Evolutionary conservation across 2,329 filamentous ascomycete genomes (phyloP), one percentile per base, ranked within the genome.

Genomic region (Fusarium zealandicum): DNA sequence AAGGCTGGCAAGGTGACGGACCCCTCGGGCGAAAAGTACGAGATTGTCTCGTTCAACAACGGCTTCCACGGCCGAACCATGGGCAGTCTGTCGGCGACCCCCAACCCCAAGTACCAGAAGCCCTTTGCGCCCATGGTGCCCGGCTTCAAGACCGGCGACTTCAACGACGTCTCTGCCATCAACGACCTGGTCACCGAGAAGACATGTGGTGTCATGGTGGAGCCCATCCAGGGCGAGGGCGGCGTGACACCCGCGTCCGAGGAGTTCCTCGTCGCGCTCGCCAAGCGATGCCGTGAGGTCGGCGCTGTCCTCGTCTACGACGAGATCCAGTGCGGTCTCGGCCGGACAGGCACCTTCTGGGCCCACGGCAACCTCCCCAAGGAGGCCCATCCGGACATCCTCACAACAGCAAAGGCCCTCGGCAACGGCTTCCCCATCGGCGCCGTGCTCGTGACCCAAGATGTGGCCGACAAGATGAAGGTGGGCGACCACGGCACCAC

Each of bases 61-160:
- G 93, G 91, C 32, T 99, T 99, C 82, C 95, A 99, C 75, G 95
- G 95, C 66, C 89, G 95, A 54, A 98, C 95, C 13, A 96, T 98
- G 91, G 95, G 95, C 44, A 87, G 89, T 52, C 78, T 99, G 37
- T 96, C 91, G n/a, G 95, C 95, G 10, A 99, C 95, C 5, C 95
- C 93, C 40, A 99, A 98, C 77, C 91, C 92, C 14, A 99, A 99
- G 75, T 99, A 99, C 76, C 95, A 99, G 77, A 85, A 88, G 65
- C 95, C 95, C 0, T 99, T 99, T 71, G 82, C 90, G 12, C 95
- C 95, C 31, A 97, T 99, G 93, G 79, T 99, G 1, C 93, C 95
- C 0, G 95, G 95, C 2, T 98, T 96, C 79, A 86, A 80, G 70
- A 92, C 95, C 70, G 93, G 92, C 45, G 88, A 79, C 7, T 96